Conservation (phyloP, 176 grass and related monocot genomes). For the Tillandsia leiboldiana region DNA sequence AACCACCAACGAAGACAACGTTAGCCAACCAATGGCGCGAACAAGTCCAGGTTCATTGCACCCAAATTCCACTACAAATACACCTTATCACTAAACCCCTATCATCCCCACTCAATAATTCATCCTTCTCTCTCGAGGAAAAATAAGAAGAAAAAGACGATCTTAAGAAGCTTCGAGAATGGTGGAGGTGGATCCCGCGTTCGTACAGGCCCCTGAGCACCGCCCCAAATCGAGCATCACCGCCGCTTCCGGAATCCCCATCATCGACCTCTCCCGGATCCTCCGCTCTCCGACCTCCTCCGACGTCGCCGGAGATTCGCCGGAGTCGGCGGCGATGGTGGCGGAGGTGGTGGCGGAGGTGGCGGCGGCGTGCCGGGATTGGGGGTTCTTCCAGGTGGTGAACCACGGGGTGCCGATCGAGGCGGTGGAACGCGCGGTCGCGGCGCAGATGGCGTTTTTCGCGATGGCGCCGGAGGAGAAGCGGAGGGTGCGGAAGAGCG, state of each 20-base stretch:
- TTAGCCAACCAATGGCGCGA: background rate
- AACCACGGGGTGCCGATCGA: constrained; percentile 48
- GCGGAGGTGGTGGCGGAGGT: constrained; percentile 32
- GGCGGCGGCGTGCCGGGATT: constrained; percentile 50
- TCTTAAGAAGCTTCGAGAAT: constrained; percentile 3
- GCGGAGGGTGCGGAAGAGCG: constrained; percentile 37
- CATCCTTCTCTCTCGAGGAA: background rate
- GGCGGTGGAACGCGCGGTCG: constrained; percentile 24
- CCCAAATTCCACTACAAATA: background rate
- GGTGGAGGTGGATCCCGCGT: constrained; percentile 47
- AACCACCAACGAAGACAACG: too few relatives aligned
- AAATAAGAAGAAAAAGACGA: background rate
- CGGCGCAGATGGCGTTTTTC: constrained; percentile 49
- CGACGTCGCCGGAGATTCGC: background rate
- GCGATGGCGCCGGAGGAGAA: constrained; percentile 33
- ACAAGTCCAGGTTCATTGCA: background rate
- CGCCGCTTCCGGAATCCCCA: constrained; percentile 46
- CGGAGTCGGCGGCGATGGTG: constrained; percentile 19
- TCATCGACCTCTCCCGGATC: constrained; percentile 66
- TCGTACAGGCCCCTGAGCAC: constrained; percentile 78
- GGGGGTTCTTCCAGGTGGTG: constrained; percentile 86
- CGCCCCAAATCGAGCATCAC: constrained; percentile 28
- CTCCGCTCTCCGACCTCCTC: background rate
- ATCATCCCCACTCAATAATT: background rate
- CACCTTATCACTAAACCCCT: background rate